phyloP scores from a whole-genome alignment of 2,329 filamentous ascomycete species.

The Aureobasidium zeae region DNA sequence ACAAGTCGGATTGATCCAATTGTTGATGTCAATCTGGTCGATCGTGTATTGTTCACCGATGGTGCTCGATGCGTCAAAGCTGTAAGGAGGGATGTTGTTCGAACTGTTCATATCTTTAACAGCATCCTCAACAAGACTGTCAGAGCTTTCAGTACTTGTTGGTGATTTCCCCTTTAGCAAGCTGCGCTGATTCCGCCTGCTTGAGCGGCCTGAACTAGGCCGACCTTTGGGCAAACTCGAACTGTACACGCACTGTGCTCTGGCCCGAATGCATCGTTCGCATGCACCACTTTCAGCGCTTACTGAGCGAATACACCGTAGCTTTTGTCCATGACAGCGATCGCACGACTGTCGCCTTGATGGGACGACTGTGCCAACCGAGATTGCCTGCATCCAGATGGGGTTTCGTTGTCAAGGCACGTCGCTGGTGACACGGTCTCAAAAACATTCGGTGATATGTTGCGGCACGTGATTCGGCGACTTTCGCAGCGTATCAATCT shows the following conservation, averaged over 20 bases:
- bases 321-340: neutral
- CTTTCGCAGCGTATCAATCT: too few relatives aligned
- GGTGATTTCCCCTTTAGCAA: too few relatives aligned
- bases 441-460: too few relatives aligned
- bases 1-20: neutral
- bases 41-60: neutral
- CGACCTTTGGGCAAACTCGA: neutral
- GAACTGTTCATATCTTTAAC: too few relatives aligned
- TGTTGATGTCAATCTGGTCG: neutral
- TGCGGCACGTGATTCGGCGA: too few relatives aligned
- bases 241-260: neutral
- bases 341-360: neutral
- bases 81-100: too few relatives aligned
- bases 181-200: neutral
- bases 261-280: neutral
- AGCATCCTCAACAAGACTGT: too few relatives aligned
- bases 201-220: neutral
- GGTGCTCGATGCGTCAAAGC: neutral
- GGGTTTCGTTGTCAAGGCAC: too few relatives aligned
- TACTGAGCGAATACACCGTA: neutral
- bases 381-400: neutral
- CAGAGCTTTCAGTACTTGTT: too few relatives aligned
- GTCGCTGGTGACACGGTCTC: too few relatives aligned
- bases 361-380: too few relatives aligned
- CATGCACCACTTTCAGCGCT: neutral